These are phyloP conservation scores for Stemphylium lycopersici DNA, from an alignment of 2,329 filamentous ascomycete species.

Conservation along the genomic window DNA sequence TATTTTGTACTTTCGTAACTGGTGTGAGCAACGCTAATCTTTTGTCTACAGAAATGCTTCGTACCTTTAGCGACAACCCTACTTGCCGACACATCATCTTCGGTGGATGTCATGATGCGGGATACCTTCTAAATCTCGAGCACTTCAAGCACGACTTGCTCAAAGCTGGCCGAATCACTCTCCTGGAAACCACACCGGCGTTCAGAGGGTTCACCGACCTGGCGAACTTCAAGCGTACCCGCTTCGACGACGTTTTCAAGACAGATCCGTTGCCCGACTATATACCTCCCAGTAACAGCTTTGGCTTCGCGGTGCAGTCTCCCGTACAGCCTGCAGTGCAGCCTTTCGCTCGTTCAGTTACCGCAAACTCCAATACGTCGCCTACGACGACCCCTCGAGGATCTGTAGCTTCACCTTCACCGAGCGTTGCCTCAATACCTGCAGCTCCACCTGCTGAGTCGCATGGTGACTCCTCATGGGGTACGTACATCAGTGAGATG, in stretches of 20 bases:
- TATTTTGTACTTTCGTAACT: constrained; percentile 11
- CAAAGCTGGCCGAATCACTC: constrained; percentile 50
- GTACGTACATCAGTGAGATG: constrained; percentile 7
- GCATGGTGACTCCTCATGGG: constrained; percentile 29
- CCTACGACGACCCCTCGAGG: constrained; percentile 20
- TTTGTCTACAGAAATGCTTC: constrained; percentile 49
- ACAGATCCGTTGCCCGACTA: constrained; percentile 49
- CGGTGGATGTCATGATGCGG: constrained; percentile 55
- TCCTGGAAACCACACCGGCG: constrained; percentile 54
- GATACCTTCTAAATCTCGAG: constrained; percentile 54
- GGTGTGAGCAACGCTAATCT: constrained; percentile 9
- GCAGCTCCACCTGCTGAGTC: constrained; percentile 12
- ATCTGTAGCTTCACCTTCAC: constrained; percentile 19
- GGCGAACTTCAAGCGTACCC: constrained; percentile 47
- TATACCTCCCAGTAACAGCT: constrained; percentile 7
- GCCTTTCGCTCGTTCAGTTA: constrained; percentile 18
- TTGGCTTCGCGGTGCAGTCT: constrained; percentile 7
- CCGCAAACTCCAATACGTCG: constrained; percentile 21
- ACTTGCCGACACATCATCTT: constrained; percentile 58
- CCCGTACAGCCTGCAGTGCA: constrained; percentile 19
- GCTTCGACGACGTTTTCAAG: constrained; percentile 52
- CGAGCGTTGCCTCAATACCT: constrained; percentile 30
- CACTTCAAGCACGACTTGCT: constrained; percentile 51
- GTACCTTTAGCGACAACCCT: constrained; percentile 53
- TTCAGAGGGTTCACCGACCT: constrained; percentile 51